Base-by-base conservation (phyloP, 257 asterid species). In the Salvia hispanica region DNA sequence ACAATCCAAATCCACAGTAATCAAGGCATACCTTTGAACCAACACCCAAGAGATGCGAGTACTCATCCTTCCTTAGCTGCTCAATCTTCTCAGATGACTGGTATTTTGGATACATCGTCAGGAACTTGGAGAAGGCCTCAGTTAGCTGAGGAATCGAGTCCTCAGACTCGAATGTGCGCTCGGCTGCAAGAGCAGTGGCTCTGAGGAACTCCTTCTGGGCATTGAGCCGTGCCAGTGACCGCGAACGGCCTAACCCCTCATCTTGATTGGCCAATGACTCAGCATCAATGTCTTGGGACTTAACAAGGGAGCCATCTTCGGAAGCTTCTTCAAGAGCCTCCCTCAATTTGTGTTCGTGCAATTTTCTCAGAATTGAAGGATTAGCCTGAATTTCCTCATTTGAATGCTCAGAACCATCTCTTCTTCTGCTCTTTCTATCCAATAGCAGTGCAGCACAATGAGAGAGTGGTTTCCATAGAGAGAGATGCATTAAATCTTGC, bases 301-400 rank as follows among this genome's bases (percentile, higher is more conserved):
- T 94, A 53, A 83, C 74, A 57, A 94, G 91, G 64, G 88, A 88
- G 33, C 98, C 99, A 85, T 91, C 88, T 72, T 94, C 99, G 70
- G 96, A 94, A 5, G 99, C 99, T 78, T 88, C 98, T 77, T 94
- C 99, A 62, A 94, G 98, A 76, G 99, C 99, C 66, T 94, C 93
- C 70, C 98, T 85, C 3, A 94, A 91, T 74, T 91, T 89, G 83
- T 87, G 88, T 75, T 91, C 99, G 54, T 89, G 96, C 78, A 88
- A 59, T 77, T 88, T 94, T 74, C 96, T 75, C 33, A 91, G 78
- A 64, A 64, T 71, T 14, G 95, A 86, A 52, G 99, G 83, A 69
- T 85, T 91, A 34, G 81, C 50, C 79, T 77, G 89, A 18, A 79
- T 79, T 63, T 91, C 98, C 16, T 87, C 96, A 0, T 72, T 73